These are phyloP conservation scores for Penicillium paneum DNA, from an alignment of 2,329 filamentous ascomycete genomes.

Conservation along the genomic window DNA sequence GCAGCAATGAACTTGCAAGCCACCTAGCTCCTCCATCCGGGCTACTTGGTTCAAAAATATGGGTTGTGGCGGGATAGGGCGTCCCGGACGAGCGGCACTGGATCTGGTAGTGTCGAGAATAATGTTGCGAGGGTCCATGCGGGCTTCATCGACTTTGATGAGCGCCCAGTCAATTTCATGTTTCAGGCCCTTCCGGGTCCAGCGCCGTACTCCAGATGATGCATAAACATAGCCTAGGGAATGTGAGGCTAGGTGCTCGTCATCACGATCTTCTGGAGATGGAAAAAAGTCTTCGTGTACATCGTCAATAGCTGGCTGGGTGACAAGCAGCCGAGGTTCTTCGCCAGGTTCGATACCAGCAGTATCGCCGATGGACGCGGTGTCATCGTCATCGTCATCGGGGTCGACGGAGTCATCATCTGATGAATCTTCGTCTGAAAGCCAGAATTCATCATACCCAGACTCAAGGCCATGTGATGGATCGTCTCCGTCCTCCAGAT, in stretches of 20 bases:
- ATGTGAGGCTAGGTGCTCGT: constrained; percentile 79
- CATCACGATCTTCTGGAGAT: constrained; percentile 68
- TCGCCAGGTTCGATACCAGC: constrained; percentile 72
- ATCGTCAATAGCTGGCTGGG: constrained; percentile 87
- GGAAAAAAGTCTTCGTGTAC: constrained; percentile 81
- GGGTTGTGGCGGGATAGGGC: constrained; percentile 30
- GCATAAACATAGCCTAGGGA: constrained; percentile 81
- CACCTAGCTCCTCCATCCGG: constrained; percentile 59
- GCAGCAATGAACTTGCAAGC: constrained; percentile 78
- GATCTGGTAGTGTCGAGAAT: constrained; percentile 46
- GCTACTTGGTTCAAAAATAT: constrained; percentile 57
- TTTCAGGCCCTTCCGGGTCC: constrained; percentile 65
- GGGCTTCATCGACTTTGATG: constrained; percentile 71
- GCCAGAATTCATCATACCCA: constrained; percentile 43
- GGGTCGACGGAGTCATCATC: constrained; percentile 54
- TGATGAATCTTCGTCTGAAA: constrained; percentile 49
- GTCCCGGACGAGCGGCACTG: constrained; percentile 45
- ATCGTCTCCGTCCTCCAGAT: constrained; percentile 51
- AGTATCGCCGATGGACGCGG: constrained; percentile 65
- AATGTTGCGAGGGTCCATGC: constrained; percentile 68
- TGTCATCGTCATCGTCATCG: constrained; percentile 55
- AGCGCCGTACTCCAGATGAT: constrained; percentile 81
- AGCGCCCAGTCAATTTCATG: constrained; percentile 97
- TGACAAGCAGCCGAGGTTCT: constrained; percentile 75
- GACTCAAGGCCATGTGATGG: constrained; percentile 38